Base-by-base conservation (phyloP, 176 grass and related monocot species). In the Rhynchospora pubera region DNA sequence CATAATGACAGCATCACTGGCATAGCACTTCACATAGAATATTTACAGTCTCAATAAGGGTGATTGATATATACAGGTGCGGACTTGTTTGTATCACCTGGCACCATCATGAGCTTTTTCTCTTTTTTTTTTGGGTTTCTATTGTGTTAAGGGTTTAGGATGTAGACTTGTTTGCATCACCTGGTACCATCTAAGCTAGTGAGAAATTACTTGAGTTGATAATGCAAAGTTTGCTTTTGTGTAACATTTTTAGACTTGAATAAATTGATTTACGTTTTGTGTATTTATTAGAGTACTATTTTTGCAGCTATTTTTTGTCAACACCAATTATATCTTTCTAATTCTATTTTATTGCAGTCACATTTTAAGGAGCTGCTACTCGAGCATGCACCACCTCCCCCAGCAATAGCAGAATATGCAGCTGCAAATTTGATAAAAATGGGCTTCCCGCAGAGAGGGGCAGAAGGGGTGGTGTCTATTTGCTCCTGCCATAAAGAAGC, bases 351-450 rank as follows among this genome's bases (percentile, higher is more conserved):
- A 77, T 91, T 39, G 44, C 86, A 96, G 97, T 83, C 87, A 26
- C 97, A 99, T 90, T 96, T 99, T 65, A 96, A 93, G 84, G 97
- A 96, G 79, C 84, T 99, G 86, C 48, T 99, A 23, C 86, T 95
- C 51, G 97, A 99, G 83, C 97, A 99, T 77, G 91, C 97, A 80
- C 93, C 93, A 9, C 97, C 91, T 67, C 87, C 91, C 44, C 93
- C 97, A 77, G 93, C 97, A 57, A 95, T 99, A 84, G 96, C 96
- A 84, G 96, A 99, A 85, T 99, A 99, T 90, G 90, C 97, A 56
- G 82, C 89, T 66, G 87, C 97, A 68, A 99, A 91, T 91, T 91
- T 99, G 82, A 95, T 96, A 85, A 99, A 93, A 88, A 99, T 99
- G 93, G 97, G 97, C 10, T 99, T 99, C 77, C 97, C 97, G 18